A percentile compares a stretch with the other conserved stretches of the same genome.
Evolutionary conservation across 1,139 yeast species (phyloP).

Genomic region (Kodamaea plutei): DNA sequence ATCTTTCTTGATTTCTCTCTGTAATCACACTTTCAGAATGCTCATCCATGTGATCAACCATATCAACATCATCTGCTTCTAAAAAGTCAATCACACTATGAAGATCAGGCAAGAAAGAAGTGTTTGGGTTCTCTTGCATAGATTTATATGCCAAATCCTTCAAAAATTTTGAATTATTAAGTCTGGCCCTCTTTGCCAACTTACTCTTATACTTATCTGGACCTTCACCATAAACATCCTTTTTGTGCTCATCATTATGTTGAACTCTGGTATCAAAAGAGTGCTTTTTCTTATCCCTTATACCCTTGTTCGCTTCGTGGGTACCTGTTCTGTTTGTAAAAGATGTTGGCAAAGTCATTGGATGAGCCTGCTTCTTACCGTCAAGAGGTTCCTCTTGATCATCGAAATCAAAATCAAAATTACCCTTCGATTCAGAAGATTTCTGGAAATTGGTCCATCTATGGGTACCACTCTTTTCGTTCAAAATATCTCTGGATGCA

Average conservation of each 20-base stretch:
- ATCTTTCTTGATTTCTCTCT: constrained; percentile 54
- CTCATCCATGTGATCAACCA: constrained; percentile 35
- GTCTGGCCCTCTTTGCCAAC: constrained; percentile 45
- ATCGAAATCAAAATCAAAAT: constrained; percentile 25
- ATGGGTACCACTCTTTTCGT: constrained; percentile 37
- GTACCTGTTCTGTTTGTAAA: constrained; percentile 84
- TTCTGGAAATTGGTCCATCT: constrained; percentile 45
- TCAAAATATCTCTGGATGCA: constrained; percentile 64
- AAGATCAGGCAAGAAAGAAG: constrained; percentile 51
- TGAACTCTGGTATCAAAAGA: constrained; percentile 81
- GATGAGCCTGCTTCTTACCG: constrained; percentile 24
- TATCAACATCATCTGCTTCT: constrained; percentile 38
- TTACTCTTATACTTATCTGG: constrained; percentile 53
- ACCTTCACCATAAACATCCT: constrained; percentile 78
- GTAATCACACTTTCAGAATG: constrained; percentile 37
- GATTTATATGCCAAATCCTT: constrained; percentile 51
- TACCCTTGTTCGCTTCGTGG: constrained; percentile 71
- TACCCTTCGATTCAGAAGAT: constrained; percentile 15
- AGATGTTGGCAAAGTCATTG: constrained; percentile 51
- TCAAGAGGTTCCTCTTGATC: constrained; percentile 21
- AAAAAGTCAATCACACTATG: constrained; percentile 55
- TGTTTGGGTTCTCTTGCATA: constrained; percentile 35
- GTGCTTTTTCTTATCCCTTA: constrained; percentile 75
- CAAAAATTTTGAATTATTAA: constrained; percentile 51
- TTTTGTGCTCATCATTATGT: constrained; percentile 55